Percentiles rank a stretch among this genome's conserved stretches.
phyloP scores from a whole-genome alignment of 495 filamentous ascomycete genomes.

The Annulohypoxylon bovei region DNA sequence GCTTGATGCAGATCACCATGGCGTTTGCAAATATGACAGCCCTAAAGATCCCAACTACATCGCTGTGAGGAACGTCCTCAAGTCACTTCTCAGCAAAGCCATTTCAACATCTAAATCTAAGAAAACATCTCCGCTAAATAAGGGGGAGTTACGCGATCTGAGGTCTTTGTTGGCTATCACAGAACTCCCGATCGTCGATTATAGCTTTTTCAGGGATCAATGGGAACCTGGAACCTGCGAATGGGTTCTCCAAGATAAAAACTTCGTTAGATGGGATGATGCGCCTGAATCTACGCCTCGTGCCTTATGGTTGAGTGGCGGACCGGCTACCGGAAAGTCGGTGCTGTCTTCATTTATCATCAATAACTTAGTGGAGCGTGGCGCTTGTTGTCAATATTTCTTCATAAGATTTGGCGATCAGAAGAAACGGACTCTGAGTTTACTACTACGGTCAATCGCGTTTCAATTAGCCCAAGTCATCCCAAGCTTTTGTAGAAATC shows the following conservation, averaged over 20 bases:
- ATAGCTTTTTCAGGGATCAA: background rate
- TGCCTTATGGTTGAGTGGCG: conserved; percentile 7
- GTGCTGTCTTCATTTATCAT: conserved; percentile 7
- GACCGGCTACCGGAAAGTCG: conserved; percentile 11
- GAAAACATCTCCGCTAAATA: background rate
- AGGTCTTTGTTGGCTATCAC: background rate
- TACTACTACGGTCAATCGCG: background rate
- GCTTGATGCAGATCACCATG: conserved; percentile 50
- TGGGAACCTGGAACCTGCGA: conserved; percentile 3
- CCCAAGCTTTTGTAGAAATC: no score
- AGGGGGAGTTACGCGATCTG: background rate
- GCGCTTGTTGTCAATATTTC: conserved; percentile 11
- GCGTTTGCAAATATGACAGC: conserved; percentile 49
- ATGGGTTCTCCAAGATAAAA: background rate
- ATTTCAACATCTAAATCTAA: conserved; percentile 35
- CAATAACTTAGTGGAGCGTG: background rate
- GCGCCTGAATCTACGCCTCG: background rate
- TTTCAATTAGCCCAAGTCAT: no score
- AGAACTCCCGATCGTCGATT: conserved; percentile 7
- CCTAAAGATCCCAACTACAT: conserved; percentile 44
- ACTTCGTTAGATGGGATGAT: conserved; percentile 5
- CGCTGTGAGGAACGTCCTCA: conserved; percentile 45
- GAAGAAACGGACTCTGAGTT: conserved; percentile 2
- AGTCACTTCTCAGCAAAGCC: conserved; percentile 43
- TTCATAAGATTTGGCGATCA: conserved; percentile 10